phyloP scores from a whole-genome alignment of 129 eudicot species.

The Rutidosis leptorrhynchoides region DNA sequence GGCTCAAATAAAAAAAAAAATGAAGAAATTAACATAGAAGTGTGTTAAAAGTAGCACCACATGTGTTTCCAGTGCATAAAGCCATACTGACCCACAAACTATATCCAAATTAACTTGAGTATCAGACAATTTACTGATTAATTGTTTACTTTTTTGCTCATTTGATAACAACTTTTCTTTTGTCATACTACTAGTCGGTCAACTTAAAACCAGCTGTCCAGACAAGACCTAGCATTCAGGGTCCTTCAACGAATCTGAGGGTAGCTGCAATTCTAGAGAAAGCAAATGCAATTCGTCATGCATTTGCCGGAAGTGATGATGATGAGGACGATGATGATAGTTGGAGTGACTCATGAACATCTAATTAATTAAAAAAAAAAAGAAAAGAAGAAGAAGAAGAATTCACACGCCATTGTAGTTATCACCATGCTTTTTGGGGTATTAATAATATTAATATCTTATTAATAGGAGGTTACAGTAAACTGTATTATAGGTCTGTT shows the following conservation, averaged over 20 bases:
- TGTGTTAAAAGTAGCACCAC: background rate
- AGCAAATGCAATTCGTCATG: slow-evolving; percentile 79
- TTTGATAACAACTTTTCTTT: slow-evolving; percentile 5
- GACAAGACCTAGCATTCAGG: slow-evolving; percentile 74
- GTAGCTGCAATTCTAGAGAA: slow-evolving; percentile 90
- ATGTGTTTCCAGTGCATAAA: background rate
- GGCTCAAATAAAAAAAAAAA: background rate
- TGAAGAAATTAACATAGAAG: background rate
- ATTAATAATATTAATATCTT: slow-evolving; percentile 16
- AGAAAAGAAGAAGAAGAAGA: too few relatives aligned
- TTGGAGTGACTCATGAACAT: slow-evolving; percentile 78
- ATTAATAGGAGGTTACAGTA: slow-evolving; percentile 17
- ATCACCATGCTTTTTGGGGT: slow-evolving; percentile 10
- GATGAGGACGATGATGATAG: slow-evolving; percentile 64
- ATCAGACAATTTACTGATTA: background rate
- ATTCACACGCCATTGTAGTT: slow-evolving; percentile 31
- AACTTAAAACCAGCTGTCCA: slow-evolving; percentile 72
- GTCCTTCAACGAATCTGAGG: slow-evolving; percentile 69
- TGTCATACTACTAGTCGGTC: slow-evolving; percentile 59
- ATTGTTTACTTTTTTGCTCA: background rate
- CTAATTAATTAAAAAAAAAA: slow-evolving; percentile 17
- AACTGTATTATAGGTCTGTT: slow-evolving; percentile 31
- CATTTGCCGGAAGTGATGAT: slow-evolving; percentile 86
- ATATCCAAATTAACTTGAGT: too few relatives aligned
- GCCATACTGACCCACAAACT: background rate